Evolutionary conservation across 306 rosid species (phyloP).

Genomic region (Begonia fuchsioides): DNA sequence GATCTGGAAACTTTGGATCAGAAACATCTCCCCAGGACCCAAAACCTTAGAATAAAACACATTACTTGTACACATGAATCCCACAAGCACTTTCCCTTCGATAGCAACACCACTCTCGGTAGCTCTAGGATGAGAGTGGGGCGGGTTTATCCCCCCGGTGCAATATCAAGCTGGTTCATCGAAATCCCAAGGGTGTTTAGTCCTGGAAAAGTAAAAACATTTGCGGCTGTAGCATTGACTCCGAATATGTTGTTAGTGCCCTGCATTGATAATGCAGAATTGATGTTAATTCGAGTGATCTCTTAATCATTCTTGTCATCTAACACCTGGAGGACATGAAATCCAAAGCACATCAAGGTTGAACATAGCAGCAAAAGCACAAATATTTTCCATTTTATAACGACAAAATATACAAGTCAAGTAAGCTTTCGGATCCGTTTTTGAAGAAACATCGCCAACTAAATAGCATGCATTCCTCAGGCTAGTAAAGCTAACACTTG

Average conservation of each 20-base stretch:
- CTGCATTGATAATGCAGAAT: slow-evolving; percentile 36
- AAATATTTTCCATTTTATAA: background rate
- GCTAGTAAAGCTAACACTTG: background rate
- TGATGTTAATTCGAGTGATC: slow-evolving; percentile 48
- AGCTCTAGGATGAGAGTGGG: slow-evolving; percentile 33
- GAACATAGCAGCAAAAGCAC: too few relatives aligned
- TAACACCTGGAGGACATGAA: slow-evolving; percentile 38
- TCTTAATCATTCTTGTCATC: slow-evolving; percentile 23
- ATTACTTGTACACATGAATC: slow-evolving; percentile 13
- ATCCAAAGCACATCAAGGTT: too few relatives aligned
- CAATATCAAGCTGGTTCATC: slow-evolving; percentile 30
- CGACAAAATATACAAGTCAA: slow-evolving; percentile 30
- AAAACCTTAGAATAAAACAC: slow-evolving; percentile 17
- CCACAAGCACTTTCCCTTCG: slow-evolving; percentile 30
- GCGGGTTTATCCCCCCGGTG: slow-evolving; percentile 28
- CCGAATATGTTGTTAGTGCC: slow-evolving; percentile 15
- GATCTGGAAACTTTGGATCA: slow-evolving; percentile 21
- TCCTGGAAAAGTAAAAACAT: slow-evolving; percentile 28
- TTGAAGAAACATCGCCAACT: slow-evolving; percentile 77
- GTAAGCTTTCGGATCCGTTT: slow-evolving; percentile 52
- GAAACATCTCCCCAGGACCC: slow-evolving; percentile 26
- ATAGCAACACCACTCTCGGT: slow-evolving; percentile 15
- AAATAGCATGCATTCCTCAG: slow-evolving; percentile 24
- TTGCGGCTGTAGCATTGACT: slow-evolving; percentile 8
- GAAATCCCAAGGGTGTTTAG: slow-evolving; percentile 30